These are phyloP conservation scores for Osmanthus fragrans DNA, from an alignment of 257 asterid genomes.

Conservation along the genomic window DNA sequence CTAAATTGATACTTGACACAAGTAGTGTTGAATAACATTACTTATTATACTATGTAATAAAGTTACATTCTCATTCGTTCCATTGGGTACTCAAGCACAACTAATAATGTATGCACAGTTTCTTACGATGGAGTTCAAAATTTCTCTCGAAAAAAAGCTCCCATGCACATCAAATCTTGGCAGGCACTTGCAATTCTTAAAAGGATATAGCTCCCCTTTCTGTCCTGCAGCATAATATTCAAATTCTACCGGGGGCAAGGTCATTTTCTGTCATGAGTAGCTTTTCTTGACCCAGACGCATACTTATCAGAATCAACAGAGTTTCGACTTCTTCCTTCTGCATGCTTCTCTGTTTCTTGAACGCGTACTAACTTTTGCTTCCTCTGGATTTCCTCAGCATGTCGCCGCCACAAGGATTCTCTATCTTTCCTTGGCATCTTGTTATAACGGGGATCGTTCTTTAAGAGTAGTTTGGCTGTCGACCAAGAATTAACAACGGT, in stretches of 20 bases:
- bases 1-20: too few species aligned
- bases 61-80: neutral
- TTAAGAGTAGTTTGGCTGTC: constrained; percentile 72
- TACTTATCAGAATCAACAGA: constrained; percentile 46
- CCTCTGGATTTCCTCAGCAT: constrained; percentile 72
- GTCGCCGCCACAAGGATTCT: constrained; percentile 83
- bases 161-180: neutral
- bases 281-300: constrained; percentile 45
- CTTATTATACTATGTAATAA: neutral
- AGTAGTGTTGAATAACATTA: too few species aligned
- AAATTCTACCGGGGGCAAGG: neutral
- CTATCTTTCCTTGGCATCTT: constrained; percentile 87
- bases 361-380: constrained; percentile 50
- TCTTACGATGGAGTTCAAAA: neutral
- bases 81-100: neutral
- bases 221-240: neutral
- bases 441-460: constrained; percentile 70
- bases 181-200: neutral
- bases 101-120: neutral
- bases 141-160: constrained; percentile 1
- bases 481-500: constrained; percentile 83
- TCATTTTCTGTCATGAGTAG: constrained; percentile 46
- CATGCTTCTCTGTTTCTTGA: constrained; percentile 48
- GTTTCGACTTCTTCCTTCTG: constrained; percentile 47
- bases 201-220: neutral